Conservation (phyloP, 371 early-diverging fungal species). For the Capillidium heterosporum region DNA sequence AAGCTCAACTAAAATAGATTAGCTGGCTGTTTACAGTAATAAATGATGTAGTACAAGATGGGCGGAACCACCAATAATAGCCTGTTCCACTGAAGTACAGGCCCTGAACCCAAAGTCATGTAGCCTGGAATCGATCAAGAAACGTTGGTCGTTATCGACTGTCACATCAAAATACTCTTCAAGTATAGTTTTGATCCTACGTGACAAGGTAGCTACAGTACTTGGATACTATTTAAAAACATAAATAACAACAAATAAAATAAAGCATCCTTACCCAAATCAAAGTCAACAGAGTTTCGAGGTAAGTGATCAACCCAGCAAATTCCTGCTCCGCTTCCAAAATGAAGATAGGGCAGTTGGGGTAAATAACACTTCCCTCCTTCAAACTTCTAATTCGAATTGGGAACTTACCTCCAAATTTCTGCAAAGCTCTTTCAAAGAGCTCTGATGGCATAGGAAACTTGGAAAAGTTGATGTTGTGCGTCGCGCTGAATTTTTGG, state of each 20-base stretch:
- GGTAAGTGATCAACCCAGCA: constrained; percentile 52
- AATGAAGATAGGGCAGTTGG: constrained; percentile 55
- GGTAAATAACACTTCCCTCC: constrained; percentile 56
- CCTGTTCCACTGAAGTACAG: constrained; percentile 69
- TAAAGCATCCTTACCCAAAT: constrained; percentile 32
- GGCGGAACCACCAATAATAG: constrained; percentile 59
- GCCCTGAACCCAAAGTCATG: constrained; percentile 83
- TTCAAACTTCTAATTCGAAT: constrained; percentile 48
- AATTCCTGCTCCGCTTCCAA: constrained; percentile 49
- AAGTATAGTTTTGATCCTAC: constrained; percentile 34
- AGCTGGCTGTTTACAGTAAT: not conserved
- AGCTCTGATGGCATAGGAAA: constrained; percentile 61
- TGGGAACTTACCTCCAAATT: constrained; percentile 62
- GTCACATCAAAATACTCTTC: constrained; percentile 28
- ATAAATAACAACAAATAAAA: not conserved
- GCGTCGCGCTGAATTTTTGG: constrained; percentile 42
- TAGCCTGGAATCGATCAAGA: constrained; percentile 32
- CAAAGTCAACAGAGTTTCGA: constrained; percentile 66
- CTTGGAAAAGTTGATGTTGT: constrained; percentile 30
- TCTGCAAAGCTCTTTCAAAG: constrained; percentile 43
- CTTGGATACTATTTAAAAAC: constrained; percentile 38
- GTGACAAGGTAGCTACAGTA: constrained; percentile 62
- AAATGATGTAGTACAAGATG: constrained; percentile 29
- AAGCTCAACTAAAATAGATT: constrained; percentile 34
- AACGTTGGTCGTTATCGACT: constrained; percentile 30